Evolutionary conservation across 192 early-diverging fungal genomes (phyloP).

Genomic region (Umbelopsis vinacea): DNA sequence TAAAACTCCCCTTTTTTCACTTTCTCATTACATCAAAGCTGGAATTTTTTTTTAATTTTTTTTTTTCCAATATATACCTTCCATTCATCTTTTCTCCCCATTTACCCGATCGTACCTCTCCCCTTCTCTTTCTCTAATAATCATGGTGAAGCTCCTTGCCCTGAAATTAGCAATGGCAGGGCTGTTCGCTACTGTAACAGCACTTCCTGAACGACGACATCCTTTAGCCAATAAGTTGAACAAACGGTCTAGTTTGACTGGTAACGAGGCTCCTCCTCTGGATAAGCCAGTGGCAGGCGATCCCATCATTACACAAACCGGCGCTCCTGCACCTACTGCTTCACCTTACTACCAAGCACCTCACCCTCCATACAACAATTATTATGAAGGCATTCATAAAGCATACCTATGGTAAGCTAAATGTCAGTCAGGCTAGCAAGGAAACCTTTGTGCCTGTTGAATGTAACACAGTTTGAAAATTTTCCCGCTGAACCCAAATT

Average conservation of each 20-base stretch:
- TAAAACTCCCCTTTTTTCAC: neutral
- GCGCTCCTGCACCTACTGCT: constrained; percentile 9
- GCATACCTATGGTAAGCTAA: constrained; percentile 45
- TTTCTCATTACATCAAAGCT: neutral
- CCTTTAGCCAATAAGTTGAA: neutral
- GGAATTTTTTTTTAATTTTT: neutral
- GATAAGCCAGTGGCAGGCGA: constrained; percentile 5
- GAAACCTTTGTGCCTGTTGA: constrained; percentile 28
- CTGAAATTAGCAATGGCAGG: constrained; percentile 19
- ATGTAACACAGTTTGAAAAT: neutral
- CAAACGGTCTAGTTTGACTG: constrained; percentile 1
- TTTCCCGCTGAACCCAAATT: constrained; percentile 36
- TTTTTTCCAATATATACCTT: neutral
- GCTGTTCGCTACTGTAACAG: neutral
- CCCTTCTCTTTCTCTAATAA: neutral
- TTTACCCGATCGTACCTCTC: neutral
- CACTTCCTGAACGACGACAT: constrained; percentile 11
- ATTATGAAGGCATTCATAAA: constrained; percentile 45
- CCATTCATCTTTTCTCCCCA: neutral
- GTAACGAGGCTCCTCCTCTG: neutral
- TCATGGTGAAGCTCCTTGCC: constrained; percentile 12
- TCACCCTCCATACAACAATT: constrained; percentile 38
- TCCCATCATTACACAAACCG: constrained; percentile 13
- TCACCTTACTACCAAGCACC: constrained; percentile 37
- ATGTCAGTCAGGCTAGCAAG: constrained; percentile 32